phyloP scores from a whole-genome alignment of 2,329 filamentous ascomycete genomes.

The Penicillium nordicum region DNA sequence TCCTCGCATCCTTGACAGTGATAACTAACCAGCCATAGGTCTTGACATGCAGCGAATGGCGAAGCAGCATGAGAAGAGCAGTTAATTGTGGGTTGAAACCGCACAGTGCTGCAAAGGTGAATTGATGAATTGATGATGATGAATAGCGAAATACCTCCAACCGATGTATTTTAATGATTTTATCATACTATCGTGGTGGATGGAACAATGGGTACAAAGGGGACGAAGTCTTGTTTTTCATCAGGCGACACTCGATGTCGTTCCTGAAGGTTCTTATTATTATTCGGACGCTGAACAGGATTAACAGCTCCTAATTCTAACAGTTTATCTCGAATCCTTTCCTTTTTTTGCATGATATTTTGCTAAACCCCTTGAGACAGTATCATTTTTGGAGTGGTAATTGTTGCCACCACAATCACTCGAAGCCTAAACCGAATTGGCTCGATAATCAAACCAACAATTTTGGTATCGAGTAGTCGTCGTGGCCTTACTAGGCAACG shows the following conservation, averaged over 20 bases:
- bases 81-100: conserved; percentile 48
- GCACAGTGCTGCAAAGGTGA: neutral
- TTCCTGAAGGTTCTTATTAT: neutral
- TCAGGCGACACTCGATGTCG: neutral
- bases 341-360: neutral
- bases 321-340: neutral
- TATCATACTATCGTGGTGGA: neutral
- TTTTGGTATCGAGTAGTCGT: neutral
- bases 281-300: neutral
- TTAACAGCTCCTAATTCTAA: neutral
- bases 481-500: neutral
- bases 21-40: conserved; percentile 59
- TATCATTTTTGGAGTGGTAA: neutral
- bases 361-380: neutral
- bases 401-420: neutral
- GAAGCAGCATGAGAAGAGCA: conserved; percentile 85
- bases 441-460: too few species aligned
- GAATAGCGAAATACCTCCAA: neutral
- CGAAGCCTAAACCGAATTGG: neutral
- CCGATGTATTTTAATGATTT: neutral
- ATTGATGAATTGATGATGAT: neutral
- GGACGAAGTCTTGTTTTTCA: neutral
- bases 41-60: conserved; percentile 87
- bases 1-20: neutral
- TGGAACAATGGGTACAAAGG: neutral